A percentile compares a stretch with the other conserved stretches of the same genome.
phyloP scores from a whole-genome alignment of 148 eudicot species.

The Pharnaceum exiguum region DNA sequence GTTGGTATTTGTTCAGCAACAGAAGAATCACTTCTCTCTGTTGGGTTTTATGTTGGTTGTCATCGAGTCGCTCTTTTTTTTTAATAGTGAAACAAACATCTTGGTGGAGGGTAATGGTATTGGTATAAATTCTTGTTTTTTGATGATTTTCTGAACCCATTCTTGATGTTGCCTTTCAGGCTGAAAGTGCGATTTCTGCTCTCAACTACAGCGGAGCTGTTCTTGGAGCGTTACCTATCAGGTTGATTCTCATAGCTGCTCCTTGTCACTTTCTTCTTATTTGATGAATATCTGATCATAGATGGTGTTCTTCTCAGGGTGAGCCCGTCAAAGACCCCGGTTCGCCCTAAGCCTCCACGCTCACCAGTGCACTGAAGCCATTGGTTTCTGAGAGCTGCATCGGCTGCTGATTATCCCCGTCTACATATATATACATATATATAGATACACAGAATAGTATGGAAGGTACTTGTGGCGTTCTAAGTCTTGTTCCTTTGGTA shows the following conservation, averaged over 20 bases:
- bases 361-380: conserved; percentile 25
- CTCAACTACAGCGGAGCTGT: conserved; percentile 66
- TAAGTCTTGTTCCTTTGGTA: conserved; percentile 18
- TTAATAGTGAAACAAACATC: no score
- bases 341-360: conserved; percentile 38
- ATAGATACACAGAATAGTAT: conserved; percentile 30
- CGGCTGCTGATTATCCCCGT: conserved; percentile 15
- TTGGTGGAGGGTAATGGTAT: no score
- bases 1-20: no score
- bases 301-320: conserved; percentile 23
- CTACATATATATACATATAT: conserved; percentile 25
- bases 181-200: conserved; percentile 78
- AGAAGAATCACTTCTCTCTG: no score
- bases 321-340: conserved; percentile 47
- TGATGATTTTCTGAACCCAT: not conserved
- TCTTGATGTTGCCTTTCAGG: conserved; percentile 35
- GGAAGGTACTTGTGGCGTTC: conserved; percentile 49
- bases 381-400: conserved; percentile 2
- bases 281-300: not conserved
- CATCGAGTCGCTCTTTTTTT: no score
- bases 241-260: conserved; percentile 27
- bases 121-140: no score
- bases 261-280: not conserved
- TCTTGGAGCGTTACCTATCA: conserved; percentile 62
- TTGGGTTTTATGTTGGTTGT: no score